A percentile compares a stretch with the other conserved stretches of the same genome.
phyloP scores from a whole-genome alignment of 306 rosid species.

The Vachellia collinsii region DNA sequence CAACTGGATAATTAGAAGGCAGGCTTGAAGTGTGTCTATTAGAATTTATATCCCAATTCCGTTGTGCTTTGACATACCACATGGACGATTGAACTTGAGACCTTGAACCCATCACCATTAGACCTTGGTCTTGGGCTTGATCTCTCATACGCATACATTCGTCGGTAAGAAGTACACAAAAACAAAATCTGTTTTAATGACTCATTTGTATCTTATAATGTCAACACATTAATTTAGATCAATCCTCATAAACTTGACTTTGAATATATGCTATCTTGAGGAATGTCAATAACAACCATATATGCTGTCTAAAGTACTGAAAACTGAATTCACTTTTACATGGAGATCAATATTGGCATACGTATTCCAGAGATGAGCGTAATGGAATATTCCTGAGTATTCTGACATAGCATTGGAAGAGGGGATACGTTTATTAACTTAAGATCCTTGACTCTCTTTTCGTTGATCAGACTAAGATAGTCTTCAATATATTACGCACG shows the following conservation, averaged over 20 bases:
- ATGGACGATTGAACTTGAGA: slow-evolving; percentile 10
- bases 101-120: slow-evolving; percentile 1
- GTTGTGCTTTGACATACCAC: background rate
- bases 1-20: slow-evolving; percentile 10
- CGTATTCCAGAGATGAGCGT: background rate
- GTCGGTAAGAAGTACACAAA: background rate
- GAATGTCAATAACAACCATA: background rate
- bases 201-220: slow-evolving; percentile 16
- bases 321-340: slow-evolving; percentile 1
- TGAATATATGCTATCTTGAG: background rate
- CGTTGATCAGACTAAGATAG: slow-evolving; percentile 9
- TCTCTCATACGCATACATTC: background rate
- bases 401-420: slow-evolving; percentile 1
- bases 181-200: background rate
- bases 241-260: background rate
- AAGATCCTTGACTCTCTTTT: slow-evolving; percentile 14
- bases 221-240: background rate
- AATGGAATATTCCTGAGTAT: background rate
- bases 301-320: background rate
- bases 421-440: background rate
- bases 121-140: background rate
- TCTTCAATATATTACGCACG: background rate
- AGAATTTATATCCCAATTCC: background rate
- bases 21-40: background rate
- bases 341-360: slow-evolving; percentile 8